Conservation (phyloP, 2,329 filamentous ascomycete genomes). For the Penicillium sp. region DNA sequence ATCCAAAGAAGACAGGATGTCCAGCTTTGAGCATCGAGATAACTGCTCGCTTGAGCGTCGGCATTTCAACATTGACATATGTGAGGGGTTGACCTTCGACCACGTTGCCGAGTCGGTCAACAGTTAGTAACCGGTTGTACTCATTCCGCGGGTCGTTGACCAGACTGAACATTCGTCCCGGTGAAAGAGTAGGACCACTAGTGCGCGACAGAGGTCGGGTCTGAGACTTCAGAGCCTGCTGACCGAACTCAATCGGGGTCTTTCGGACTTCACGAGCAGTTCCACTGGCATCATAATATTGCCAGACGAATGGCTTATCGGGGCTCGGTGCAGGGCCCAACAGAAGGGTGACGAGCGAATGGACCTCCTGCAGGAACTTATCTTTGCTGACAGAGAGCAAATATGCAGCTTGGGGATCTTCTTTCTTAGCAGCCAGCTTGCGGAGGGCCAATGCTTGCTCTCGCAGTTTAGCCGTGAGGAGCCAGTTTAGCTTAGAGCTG, state of each 20-base stretch:
- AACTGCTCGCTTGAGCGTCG: conserved; percentile 69
- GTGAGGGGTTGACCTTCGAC: conserved; percentile 72
- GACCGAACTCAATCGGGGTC: conserved; percentile 70
- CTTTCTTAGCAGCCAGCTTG: conserved; percentile 48
- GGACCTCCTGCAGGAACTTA: conserved; percentile 76
- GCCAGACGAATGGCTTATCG: conserved; percentile 72
- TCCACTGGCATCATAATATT: conserved; percentile 70
- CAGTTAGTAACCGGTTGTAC: conserved; percentile 70
- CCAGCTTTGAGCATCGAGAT: conserved; percentile 77
- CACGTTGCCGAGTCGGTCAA: conserved; percentile 77
- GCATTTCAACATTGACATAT: conserved; percentile 81
- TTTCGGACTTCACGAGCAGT: conserved; percentile 62
- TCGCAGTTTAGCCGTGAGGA: conserved; percentile 83
- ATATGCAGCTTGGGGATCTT: conserved; percentile 31
- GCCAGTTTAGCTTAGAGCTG: conserved; percentile 66
- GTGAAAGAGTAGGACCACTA: conserved; percentile 27
- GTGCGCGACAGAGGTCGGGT: conserved; percentile 61
- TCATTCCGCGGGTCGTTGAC: conserved; percentile 83
- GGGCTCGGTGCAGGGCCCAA: conserved; percentile 76
- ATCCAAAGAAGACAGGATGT: conserved; percentile 83
- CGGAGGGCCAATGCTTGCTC: conserved; percentile 76
- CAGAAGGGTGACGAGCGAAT: conserved; percentile 77
- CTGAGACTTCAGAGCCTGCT: conserved; percentile 59
- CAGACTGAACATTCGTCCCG: conserved; percentile 64
- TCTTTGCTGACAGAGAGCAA: conserved; percentile 59